Base-by-base conservation (phyloP, 2,329 filamentous ascomycete species). In the Beauveria bassiana region DNA sequence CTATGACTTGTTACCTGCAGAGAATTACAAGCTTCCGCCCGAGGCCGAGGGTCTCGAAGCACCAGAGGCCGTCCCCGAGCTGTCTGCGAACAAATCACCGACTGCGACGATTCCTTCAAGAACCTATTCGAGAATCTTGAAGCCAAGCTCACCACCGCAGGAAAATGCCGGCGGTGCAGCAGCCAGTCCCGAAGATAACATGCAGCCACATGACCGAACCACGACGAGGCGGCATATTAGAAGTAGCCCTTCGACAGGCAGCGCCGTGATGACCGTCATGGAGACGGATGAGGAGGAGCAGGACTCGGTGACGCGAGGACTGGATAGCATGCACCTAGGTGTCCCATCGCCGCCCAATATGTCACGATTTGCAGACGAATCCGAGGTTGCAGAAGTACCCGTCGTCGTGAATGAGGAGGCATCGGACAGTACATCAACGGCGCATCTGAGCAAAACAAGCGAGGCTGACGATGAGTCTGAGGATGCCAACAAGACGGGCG, bases 21-120 rank as follows among this genome's bases (percentile, higher is more conserved):
- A 98, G 75, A 97, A 96, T 72, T 97, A 98, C 77, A 98, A 96
- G 63, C 86, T 99, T 50, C 93, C 95, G 1, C 86, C 90, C 2
- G 93, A 98, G 74, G 93, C 95, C 3, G 93, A 98, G 74, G 93
- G 93, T 0, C 77, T 91, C 2, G 90, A 93, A 65, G 75, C 77
- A 16, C 71, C 70, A 2, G 63, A 70, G 20, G 50, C 71, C 7
- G 73, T 76, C 65, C 72, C 77, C 28, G 82, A 85, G 60, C 65
- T 77, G 31, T 70, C 69, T 63, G 72, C 70, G 61, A 70, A 70
- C 5, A 63, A 70, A 8, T 31, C 43, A 2, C 5, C 42, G 3
- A 18, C 31, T 3, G 31, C 45, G 22, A 68, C 70, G 14, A 40
- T 24, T 10, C 52, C 22, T 6, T 24, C 38, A 22, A 54, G 52